Conservation (phyloP, 2,329 filamentous ascomycete species). For the Parafenestella ontariensis region DNA sequence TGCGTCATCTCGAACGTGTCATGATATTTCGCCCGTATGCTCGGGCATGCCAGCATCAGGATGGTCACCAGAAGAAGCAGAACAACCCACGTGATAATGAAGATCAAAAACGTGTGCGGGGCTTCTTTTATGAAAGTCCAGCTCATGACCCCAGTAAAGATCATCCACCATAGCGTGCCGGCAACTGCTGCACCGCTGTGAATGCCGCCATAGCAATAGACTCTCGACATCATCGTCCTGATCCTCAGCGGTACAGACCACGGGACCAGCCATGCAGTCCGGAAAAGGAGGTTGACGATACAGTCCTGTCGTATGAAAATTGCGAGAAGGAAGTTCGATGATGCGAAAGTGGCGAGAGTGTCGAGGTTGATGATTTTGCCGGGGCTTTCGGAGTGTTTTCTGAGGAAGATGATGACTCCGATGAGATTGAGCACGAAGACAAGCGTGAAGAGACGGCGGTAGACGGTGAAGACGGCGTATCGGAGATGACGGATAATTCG, state of each 20-base stretch:
- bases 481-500: constrained; percentile 24
- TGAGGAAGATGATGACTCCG: constrained; percentile 22
- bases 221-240: constrained; percentile 30
- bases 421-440: constrained; percentile 50
- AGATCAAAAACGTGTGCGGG: constrained; percentile 13
- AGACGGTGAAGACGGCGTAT: constrained; percentile 35
- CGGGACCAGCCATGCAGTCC: constrained; percentile 40
- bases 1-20: constrained; percentile 46
- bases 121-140: constrained; percentile 25
- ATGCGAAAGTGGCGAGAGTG: constrained; percentile 38
- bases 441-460: constrained; percentile 53
- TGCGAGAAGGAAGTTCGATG: constrained; percentile 41
- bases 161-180: constrained; percentile 52
- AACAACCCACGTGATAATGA: constrained; percentile 31
- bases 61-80: constrained; percentile 30
- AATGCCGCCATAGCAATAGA: constrained; percentile 45
- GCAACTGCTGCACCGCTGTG: constrained; percentile 43
- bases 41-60: constrained; percentile 32
- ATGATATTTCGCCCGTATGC: constrained; percentile 31
- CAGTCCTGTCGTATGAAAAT: constrained; percentile 44
- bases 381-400: constrained; percentile 1
- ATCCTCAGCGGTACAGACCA: constrained; percentile 32
- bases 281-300: constrained; percentile 39
- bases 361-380: constrained; percentile 7
- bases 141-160: constrained; percentile 46